phyloP scores from a whole-genome alignment of 805 yeast genomes.

The Kregervanrija fluxuum region DNA sequence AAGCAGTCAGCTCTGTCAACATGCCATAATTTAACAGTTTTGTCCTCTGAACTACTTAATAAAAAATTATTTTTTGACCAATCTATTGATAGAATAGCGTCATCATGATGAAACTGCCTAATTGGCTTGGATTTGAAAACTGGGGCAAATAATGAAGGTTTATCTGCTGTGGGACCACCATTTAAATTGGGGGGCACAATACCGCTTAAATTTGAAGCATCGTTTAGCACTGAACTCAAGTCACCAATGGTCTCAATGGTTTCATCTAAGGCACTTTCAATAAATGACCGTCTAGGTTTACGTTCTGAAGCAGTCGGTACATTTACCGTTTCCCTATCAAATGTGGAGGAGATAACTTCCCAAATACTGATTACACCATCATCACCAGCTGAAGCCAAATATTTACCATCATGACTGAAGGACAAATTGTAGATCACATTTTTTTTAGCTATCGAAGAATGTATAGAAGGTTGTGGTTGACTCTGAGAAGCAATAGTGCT shows the following conservation, averaged over 20 bases:
- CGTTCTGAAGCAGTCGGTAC: background rate
- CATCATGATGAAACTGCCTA: slow-evolving; percentile 52
- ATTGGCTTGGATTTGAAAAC: slow-evolving; percentile 67
- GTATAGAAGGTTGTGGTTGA: slow-evolving; percentile 5
- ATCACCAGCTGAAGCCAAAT: slow-evolving; percentile 77
- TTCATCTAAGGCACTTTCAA: slow-evolving; percentile 7
- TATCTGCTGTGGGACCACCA: background rate
- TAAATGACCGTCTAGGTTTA: slow-evolving; percentile 3
- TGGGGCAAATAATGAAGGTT: slow-evolving; percentile 47
- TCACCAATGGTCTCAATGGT: slow-evolving; percentile 11
- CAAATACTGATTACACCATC: slow-evolving; percentile 64
- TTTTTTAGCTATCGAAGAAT: slow-evolving; percentile 6
- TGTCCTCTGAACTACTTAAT: slow-evolving; percentile 77
- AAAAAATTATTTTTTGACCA: slow-evolving; percentile 88
- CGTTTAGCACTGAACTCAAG: slow-evolving; percentile 10
- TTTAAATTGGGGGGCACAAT: background rate
- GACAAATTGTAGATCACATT: slow-evolving; percentile 66
- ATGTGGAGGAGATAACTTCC: slow-evolving; percentile 71
- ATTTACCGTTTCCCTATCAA: slow-evolving; percentile 40
- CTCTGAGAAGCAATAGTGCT: background rate
- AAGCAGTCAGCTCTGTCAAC: slow-evolving; percentile 57
- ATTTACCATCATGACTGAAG: slow-evolving; percentile 76
- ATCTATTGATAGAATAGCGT: slow-evolving; percentile 65
- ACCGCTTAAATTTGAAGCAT: slow-evolving; percentile 1
- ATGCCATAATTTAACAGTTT: slow-evolving; percentile 81